A percentile compares a stretch with the other conserved stretches of the same genome.
Conservation (phyloP, 768 basidiomycete genomes). For the Trametes maxima region DNA sequence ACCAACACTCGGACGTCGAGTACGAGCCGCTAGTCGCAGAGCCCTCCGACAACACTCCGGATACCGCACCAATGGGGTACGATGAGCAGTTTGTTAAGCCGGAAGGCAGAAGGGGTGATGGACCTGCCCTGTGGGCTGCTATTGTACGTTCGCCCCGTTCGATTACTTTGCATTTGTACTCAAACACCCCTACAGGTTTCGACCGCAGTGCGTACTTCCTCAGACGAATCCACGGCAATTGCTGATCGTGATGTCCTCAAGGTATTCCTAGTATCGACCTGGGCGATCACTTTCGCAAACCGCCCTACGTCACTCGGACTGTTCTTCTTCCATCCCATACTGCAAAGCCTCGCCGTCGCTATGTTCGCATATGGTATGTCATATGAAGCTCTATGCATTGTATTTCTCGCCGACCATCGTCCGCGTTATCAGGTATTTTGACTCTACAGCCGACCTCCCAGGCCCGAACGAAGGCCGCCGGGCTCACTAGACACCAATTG, state of each 20-base stretch:
- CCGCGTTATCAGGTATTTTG: constrained; percentile 54
- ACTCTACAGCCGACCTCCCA: constrained; percentile 77
- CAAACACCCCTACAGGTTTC: not conserved
- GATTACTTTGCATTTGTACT: not conserved
- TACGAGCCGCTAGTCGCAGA: constrained; percentile 18
- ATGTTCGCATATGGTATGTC: constrained; percentile 46
- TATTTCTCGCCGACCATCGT: not conserved
- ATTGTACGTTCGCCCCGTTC: constrained; percentile 37
- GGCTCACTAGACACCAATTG: constrained; percentile 69
- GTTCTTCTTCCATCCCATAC: constrained; percentile 46
- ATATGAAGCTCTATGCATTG: not conserved
- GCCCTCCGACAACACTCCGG: not conserved
- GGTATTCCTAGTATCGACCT: constrained; percentile 31
- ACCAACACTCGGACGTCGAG: constrained; percentile 9
- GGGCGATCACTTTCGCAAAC: constrained; percentile 30
- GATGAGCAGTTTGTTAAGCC: constrained; percentile 30
- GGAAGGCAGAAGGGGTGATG: constrained; percentile 45
- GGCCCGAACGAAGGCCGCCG: constrained; percentile 64
- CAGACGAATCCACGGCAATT: not conserved
- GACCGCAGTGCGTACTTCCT: not conserved
- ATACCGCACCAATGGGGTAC: constrained; percentile 15
- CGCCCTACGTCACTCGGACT: constrained; percentile 32
- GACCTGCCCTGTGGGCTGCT: constrained; percentile 35
- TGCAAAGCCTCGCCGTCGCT: constrained; percentile 38
- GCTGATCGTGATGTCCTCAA: constrained; percentile 5